These are phyloP conservation scores for Tulasnella sp. DNA, from an alignment of 768 basidiomycete species.

Conservation along the genomic window DNA sequence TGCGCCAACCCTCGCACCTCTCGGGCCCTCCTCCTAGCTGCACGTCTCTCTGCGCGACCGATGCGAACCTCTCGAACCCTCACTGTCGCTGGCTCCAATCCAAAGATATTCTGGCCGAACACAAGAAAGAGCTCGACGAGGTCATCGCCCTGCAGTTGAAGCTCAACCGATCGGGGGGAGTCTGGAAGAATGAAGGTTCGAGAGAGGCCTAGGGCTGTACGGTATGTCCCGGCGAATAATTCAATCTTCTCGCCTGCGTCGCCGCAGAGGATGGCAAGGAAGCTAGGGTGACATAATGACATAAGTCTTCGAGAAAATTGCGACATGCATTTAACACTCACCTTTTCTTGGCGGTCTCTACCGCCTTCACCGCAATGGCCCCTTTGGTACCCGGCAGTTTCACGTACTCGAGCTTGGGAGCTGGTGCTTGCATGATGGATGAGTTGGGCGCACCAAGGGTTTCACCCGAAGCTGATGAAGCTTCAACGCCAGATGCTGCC, in stretches of 20 bases:
- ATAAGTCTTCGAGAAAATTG: background rate
- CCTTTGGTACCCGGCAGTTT: constrained; percentile 88
- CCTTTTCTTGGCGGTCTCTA: constrained; percentile 87
- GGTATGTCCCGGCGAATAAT: constrained; percentile 81
- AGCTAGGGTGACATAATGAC: constrained; percentile 35
- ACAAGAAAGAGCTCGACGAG: constrained; percentile 86
- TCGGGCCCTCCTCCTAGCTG: constrained; percentile 68
- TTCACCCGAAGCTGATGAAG: background rate
- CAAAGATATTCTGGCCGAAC: constrained; percentile 85
- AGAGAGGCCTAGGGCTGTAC: constrained; percentile 82
- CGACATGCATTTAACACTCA: constrained; percentile 24
- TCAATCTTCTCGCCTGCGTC: constrained; percentile 91
- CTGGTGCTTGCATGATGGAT: constrained; percentile 38
- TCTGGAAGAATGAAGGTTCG: constrained; percentile 88
- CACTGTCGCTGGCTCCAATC: constrained; percentile 84
- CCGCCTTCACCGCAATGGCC: constrained; percentile 69
- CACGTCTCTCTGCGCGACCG: constrained; percentile 75
- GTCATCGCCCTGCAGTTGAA: constrained; percentile 86
- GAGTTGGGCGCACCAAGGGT: background rate
- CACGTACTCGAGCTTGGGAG: constrained; percentile 82
- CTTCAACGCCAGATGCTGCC: background rate
- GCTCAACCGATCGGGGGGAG: constrained; percentile 74
- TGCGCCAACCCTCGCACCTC: constrained; percentile 30
- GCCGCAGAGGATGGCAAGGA: constrained; percentile 85
- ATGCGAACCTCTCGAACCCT: constrained; percentile 90